phyloP scores from a whole-genome alignment of 768 basidiomycete species.

The Cubamyces sp. region DNA sequence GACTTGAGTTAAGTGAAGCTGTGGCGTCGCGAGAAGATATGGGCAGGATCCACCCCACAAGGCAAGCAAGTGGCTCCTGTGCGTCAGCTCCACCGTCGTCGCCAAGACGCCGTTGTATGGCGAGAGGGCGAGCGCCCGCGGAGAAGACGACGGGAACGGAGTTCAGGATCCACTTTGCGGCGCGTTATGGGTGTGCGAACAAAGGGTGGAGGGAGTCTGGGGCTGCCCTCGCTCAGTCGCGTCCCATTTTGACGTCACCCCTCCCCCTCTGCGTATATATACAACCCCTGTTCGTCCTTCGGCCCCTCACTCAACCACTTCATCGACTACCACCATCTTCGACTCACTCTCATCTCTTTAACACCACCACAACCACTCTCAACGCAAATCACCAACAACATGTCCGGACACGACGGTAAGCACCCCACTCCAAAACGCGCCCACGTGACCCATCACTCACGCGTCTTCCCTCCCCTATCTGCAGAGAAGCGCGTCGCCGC shows the following conservation, averaged over 20 bases:
- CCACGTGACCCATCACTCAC: constrained; percentile 2
- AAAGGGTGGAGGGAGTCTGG: not conserved
- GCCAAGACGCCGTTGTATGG: too few relatives aligned
- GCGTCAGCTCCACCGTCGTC: not conserved
- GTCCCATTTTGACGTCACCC: constrained; percentile 9
- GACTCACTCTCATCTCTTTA: not conserved
- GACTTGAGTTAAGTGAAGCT: too few relatives aligned
- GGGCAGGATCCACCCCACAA: too few relatives aligned
- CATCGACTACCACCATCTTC: not conserved
- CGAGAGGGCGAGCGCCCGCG: too few relatives aligned
- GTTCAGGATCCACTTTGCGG: constrained; percentile 4
- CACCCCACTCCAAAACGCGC: not conserved
- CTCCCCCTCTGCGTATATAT: not conserved
- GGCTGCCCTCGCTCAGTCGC: not conserved
- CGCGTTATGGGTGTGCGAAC: not conserved
- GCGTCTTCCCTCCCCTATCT: not conserved
- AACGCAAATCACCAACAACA: not conserved
- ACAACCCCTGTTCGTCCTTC: not conserved
- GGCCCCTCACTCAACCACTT: not conserved
- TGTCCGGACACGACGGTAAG: constrained; percentile 22
- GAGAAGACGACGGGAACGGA: too few relatives aligned
- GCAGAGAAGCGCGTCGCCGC: constrained; percentile 49
- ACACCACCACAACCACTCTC: not conserved
- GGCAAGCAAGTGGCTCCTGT: not conserved
- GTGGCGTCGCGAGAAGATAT: too few relatives aligned